A percentile compares a stretch with the other conserved stretches of the same genome.
Conservation (phyloP, 2,329 filamentous ascomycete species). For the Polychaeton citri region DNA sequence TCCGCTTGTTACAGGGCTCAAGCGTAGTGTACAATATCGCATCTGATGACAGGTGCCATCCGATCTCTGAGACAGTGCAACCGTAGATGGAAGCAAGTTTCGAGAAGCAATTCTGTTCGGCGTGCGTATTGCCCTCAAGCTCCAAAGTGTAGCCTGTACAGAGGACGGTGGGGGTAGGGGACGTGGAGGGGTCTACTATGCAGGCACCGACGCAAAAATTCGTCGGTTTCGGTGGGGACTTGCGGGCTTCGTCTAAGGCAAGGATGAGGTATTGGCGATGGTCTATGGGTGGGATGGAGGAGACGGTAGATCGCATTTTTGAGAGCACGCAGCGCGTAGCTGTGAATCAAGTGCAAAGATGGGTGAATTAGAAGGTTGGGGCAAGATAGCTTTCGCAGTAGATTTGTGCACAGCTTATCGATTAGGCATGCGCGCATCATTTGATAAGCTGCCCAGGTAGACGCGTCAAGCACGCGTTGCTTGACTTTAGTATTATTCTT, state of each 20-base stretch:
- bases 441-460: no score
- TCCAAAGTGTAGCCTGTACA: slow-evolving; percentile 85
- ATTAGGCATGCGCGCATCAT: no score
- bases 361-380: no score
- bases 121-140: slow-evolving; percentile 84
- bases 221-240: slow-evolving; percentile 73
- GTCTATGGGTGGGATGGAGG: no score
- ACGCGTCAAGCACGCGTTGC: no score
- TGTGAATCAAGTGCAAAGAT: no score
- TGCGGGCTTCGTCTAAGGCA: slow-evolving; percentile 61
- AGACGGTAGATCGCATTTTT: no score
- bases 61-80: slow-evolving; percentile 41
- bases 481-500: no score
- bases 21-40: slow-evolving; percentile 79
- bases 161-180: slow-evolving; percentile 47
- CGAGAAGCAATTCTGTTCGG: slow-evolving; percentile 79
- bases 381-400: no score
- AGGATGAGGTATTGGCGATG: slow-evolving; percentile 45
- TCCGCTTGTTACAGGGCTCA: slow-evolving; percentile 64
- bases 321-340: no score
- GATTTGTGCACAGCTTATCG: no score
- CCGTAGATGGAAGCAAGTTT: slow-evolving; percentile 43
- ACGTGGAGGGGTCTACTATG: slow-evolving; percentile 39
- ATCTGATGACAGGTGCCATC: slow-evolving; percentile 37
- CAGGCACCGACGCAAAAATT: slow-evolving; percentile 94